Percentiles rank a stretch among this genome's conserved stretches.
phyloP scores from a whole-genome alignment of 768 basidiomycete species.

The Naganishia randhawae region DNA sequence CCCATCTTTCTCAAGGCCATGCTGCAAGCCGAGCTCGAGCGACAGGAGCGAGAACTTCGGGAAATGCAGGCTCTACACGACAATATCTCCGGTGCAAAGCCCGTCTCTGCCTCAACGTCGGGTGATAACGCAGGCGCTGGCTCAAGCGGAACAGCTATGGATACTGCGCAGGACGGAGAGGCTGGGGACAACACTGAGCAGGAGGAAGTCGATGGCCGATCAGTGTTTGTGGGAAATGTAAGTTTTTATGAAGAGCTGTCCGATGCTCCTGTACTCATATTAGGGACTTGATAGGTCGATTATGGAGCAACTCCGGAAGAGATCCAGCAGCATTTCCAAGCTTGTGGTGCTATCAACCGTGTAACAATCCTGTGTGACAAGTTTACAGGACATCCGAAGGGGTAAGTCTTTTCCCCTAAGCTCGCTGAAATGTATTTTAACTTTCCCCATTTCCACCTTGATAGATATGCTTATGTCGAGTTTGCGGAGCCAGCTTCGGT shows the following conservation, averaged over 20 bases:
- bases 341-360: conserved; percentile 96
- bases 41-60: conserved; percentile 8
- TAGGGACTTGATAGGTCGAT: conserved; percentile 77
- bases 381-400: conserved; percentile 98
- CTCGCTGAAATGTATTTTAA: neutral
- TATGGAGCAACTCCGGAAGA: conserved; percentile 96
- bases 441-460: neutral
- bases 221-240: conserved; percentile 95
- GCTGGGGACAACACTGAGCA: conserved; percentile 75
- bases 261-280: neutral
- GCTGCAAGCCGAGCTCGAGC: conserved; percentile 15
- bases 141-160: conserved; percentile 26
- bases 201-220: conserved; percentile 72
- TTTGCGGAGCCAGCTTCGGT: conserved; percentile 91
- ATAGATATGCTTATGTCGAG: conserved; percentile 95
- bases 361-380: conserved; percentile 99
- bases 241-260: conserved; percentile 41
- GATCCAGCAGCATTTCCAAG: conserved; percentile 93
- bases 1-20: neutral
- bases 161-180: conserved; percentile 53
- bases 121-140: conserved; percentile 30
- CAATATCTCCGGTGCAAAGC: conserved; percentile 37
- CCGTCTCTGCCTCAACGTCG: conserved; percentile 27
- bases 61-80: conserved; percentile 20
- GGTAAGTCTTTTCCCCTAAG: conserved; percentile 55